Evolutionary conservation across 257 asterid species (phyloP).

Genomic region (Capsicum baccatum): DNA sequence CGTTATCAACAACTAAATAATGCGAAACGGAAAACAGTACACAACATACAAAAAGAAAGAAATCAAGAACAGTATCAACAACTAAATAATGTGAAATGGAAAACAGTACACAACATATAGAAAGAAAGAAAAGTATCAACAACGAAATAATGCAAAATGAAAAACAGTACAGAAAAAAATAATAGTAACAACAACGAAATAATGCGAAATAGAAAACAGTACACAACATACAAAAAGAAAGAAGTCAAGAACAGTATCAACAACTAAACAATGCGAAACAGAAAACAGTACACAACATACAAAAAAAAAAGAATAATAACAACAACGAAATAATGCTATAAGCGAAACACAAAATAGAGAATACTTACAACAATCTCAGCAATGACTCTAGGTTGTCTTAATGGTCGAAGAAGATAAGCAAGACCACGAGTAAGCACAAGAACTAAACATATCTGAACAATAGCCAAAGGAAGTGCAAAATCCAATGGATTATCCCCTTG

Average conservation of each 20-base stretch:
- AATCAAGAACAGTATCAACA: not conserved
- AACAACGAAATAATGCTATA: not conserved
- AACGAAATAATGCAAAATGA: not conserved
- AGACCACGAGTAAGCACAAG: slow-evolving; percentile 64
- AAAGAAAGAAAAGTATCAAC: not conserved
- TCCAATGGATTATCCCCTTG: slow-evolving; percentile 82
- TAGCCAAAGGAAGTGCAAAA: slow-evolving; percentile 71
- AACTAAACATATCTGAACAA: slow-evolving; percentile 70
- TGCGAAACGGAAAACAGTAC: too few relatives aligned
- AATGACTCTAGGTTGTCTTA: slow-evolving; percentile 81
- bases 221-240: too few relatives aligned
- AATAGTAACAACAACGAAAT: too few relatives aligned
- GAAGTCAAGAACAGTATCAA: not conserved
- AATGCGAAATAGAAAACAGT: too few relatives aligned
- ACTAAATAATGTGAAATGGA: not conserved
- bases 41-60: too few relatives aligned
- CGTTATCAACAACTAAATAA: too few relatives aligned
- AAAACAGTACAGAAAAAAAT: too few relatives aligned
- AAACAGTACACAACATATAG: not conserved
- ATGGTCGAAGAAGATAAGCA: slow-evolving; percentile 62
- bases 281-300: not conserved
- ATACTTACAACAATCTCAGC: slow-evolving; percentile 77
- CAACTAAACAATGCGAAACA: too few relatives aligned
- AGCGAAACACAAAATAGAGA: not conserved
- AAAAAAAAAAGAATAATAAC: not conserved